phyloP scores from a whole-genome alignment of 2,329 filamentous ascomycete species.

The Byssochlamys sp. region DNA sequence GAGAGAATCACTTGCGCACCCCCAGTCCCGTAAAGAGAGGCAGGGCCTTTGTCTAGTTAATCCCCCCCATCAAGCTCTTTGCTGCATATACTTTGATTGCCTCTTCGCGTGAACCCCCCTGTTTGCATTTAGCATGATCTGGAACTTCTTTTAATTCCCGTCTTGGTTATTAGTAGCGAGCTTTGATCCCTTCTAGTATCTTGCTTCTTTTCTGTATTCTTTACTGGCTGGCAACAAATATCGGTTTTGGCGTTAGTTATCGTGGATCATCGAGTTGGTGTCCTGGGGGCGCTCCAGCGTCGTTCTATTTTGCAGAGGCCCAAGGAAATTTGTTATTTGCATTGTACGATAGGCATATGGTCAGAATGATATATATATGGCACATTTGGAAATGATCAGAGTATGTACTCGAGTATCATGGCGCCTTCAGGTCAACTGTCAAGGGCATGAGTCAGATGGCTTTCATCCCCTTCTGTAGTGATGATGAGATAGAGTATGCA shows the following conservation, averaged over 20 bases:
- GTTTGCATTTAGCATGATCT: neutral
- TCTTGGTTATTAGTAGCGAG: neutral
- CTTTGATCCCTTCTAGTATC: neutral
- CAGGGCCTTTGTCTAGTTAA: constrained; percentile 11
- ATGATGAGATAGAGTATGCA: neutral
- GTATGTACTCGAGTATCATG: neutral
- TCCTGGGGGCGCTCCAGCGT: neutral
- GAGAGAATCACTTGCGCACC: constrained; percentile 24
- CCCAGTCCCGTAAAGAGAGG: constrained; percentile 28
- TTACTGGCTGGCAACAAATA: neutral
- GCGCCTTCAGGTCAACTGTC: neutral
- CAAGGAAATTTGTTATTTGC: neutral
- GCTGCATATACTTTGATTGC: neutral
- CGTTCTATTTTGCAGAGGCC: neutral
- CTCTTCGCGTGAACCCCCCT: neutral
- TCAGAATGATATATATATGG: neutral
- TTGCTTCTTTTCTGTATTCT: neutral
- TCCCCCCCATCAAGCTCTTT: neutral
- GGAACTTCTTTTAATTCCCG: neutral
- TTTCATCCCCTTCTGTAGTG: neutral
- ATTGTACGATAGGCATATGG: neutral
- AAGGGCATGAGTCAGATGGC: neutral
- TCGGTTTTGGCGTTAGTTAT: neutral
- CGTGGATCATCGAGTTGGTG: neutral
- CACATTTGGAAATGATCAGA: neutral